Percentiles rank a stretch among this genome's conserved stretches.
Evolutionary conservation across 495 filamentous ascomycete species (phyloP).

Genomic region (Tirmania nivea): DNA sequence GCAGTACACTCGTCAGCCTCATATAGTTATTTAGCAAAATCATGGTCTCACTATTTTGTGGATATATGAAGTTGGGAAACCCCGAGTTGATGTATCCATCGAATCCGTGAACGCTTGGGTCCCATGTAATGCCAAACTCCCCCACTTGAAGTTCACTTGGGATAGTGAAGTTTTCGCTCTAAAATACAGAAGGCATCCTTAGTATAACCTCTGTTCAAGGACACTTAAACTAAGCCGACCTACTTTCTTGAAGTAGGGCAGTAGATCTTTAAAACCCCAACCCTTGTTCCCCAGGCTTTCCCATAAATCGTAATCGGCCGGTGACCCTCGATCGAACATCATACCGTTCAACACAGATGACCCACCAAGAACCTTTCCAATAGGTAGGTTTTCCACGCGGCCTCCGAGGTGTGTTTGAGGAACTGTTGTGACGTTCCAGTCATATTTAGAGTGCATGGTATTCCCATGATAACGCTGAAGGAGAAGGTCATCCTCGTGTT

Average conservation of each 20-base stretch:
- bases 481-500: conserved; percentile 1
- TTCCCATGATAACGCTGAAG: conserved; percentile 10
- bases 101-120: conserved; percentile 21
- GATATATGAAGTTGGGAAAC: conserved; percentile 32
- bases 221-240: neutral
- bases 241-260: conserved; percentile 36
- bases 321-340: conserved; percentile 25
- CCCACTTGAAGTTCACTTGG: conserved; percentile 20
- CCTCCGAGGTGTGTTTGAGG: neutral
- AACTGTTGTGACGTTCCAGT: conserved; percentile 17
- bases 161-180: conserved; percentile 26
- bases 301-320: conserved; percentile 36
- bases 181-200: conserved; percentile 9
- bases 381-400: too few relatives aligned
- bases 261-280: conserved; percentile 38
- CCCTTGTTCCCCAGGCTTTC: conserved; percentile 35
- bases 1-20: conserved; percentile 1
- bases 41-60: conserved; percentile 21
- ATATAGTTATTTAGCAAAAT: neutral
- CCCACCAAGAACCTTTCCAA: conserved; percentile 22
- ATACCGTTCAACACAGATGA: conserved; percentile 29
- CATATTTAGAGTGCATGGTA: conserved; percentile 8
- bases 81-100: conserved; percentile 28
- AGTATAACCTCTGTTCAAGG: neutral
- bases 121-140: conserved; percentile 24